These are phyloP conservation scores for Puya raimondii DNA, from an alignment of 176 grass and related monocot species.

Conservation along the genomic window DNA sequence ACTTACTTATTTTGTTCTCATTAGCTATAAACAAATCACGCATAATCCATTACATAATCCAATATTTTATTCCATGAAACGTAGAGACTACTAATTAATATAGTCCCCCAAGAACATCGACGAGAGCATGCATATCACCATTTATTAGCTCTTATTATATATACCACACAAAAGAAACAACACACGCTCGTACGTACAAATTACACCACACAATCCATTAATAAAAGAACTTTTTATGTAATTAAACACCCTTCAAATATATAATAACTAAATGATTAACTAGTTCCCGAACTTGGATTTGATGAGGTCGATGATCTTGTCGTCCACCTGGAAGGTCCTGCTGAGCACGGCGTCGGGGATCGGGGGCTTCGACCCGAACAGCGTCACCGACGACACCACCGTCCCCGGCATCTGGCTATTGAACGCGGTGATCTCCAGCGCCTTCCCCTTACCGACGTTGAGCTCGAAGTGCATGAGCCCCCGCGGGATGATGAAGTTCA, in stretches of 20 bases:
- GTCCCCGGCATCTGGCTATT: conserved; percentile 54
- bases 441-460: conserved; percentile 36
- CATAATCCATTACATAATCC: too few species aligned
- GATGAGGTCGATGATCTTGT: conserved; percentile 27
- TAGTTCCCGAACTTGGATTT: conserved; percentile 40
- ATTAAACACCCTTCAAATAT: background rate
- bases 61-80: too few species aligned
- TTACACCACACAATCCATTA: background rate
- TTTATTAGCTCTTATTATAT: too few species aligned
- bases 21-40: too few species aligned
- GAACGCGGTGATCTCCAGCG: conserved; percentile 35
- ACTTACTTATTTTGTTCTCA: too few species aligned
- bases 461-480: conserved; percentile 66
- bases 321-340: conserved; percentile 42
- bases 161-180: background rate
- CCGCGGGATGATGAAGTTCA: conserved; percentile 45
- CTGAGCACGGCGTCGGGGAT: conserved; percentile 43
- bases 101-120: too few species aligned
- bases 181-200: background rate
- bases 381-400: conserved; percentile 20
- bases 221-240: background rate
- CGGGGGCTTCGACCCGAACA: conserved; percentile 44
- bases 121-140: too few species aligned
- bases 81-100: too few species aligned
- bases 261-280: too few species aligned